These are phyloP conservation scores for Picochlorum costavermella DNA, from an alignment of 139 green algal species.

Conservation along the genomic window DNA sequence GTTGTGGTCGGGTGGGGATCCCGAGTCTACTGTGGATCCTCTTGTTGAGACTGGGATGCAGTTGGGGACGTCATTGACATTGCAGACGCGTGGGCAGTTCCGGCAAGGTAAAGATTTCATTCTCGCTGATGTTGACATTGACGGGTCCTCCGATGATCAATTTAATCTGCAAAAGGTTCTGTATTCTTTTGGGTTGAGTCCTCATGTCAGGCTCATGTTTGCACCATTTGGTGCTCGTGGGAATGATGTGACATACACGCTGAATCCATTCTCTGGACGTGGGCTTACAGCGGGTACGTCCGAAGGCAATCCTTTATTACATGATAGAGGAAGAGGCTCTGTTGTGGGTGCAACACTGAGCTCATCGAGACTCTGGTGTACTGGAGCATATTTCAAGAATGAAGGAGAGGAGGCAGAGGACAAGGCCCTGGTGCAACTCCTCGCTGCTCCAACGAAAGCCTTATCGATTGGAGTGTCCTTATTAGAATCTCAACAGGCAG, in stretches of 20 bases:
- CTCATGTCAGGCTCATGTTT: slow-evolving; percentile 21
- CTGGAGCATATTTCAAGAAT: background rate
- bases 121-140: slow-evolving; percentile 16
- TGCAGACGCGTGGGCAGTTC: slow-evolving; percentile 10
- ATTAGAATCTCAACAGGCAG: background rate
- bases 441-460: background rate
- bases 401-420: background rate
- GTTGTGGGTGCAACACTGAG: background rate
- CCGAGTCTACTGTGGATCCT: background rate
- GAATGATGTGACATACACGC: slow-evolving; percentile 25
- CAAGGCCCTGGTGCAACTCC: background rate
- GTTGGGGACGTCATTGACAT: slow-evolving; percentile 16
- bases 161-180: slow-evolving; percentile 26
- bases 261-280: slow-evolving; percentile 27
- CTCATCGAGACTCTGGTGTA: background rate
- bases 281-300: slow-evolving; percentile 8
- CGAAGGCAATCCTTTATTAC: background rate
- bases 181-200: slow-evolving; percentile 17
- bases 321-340: background rate
- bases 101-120: slow-evolving; percentile 18
- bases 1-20: slow-evolving; percentile 23
- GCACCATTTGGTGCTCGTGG: slow-evolving; percentile 32
- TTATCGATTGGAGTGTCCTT: background rate
- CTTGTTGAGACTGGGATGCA: slow-evolving; percentile 7
- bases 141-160: background rate